Conservation (phyloP, 2,329 filamentous ascomycete species). For the Penicillium sp. region DNA sequence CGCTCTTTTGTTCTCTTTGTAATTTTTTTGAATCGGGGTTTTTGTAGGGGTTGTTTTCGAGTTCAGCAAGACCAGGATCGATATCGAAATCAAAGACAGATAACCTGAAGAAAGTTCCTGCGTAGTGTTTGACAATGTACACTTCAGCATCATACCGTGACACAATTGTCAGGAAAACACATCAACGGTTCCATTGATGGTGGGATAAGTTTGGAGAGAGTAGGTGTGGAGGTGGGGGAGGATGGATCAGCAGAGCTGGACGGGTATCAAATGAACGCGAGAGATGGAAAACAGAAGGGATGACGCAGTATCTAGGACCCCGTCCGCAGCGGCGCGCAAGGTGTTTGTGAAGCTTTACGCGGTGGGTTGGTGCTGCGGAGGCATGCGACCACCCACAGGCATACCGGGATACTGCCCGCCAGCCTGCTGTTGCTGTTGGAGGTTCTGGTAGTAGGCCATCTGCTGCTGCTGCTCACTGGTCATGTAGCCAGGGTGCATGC, state of each 20-base stretch:
- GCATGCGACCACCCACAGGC: slow-evolving; percentile 75
- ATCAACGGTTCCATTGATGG: not conserved
- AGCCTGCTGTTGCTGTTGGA: slow-evolving; percentile 67
- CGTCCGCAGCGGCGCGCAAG: slow-evolving; percentile 17
- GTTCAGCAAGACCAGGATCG: slow-evolving; percentile 9
- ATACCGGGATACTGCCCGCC: slow-evolving; percentile 71
- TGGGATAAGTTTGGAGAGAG: not conserved
- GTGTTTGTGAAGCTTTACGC: slow-evolving; percentile 50
- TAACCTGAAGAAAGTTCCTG: slow-evolving; percentile 5
- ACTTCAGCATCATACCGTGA: slow-evolving; percentile 11
- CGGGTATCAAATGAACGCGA: slow-evolving; percentile 40
- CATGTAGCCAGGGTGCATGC: slow-evolving; percentile 70
- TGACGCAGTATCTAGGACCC: slow-evolving; percentile 27
- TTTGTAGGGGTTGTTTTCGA: not conserved
- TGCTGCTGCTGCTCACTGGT: slow-evolving; percentile 69
- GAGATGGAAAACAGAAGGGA: slow-evolving; percentile 27
- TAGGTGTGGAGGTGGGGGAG: slow-evolving; percentile 13
- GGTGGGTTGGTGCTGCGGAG: slow-evolving; percentile 79
- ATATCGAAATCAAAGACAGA: slow-evolving; percentile 14
- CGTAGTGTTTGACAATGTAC: slow-evolving; percentile 24
- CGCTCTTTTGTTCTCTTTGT: slow-evolving; percentile 28
- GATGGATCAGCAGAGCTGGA: slow-evolving; percentile 29
- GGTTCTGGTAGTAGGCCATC: slow-evolving; percentile 79
- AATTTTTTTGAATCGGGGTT: slow-evolving; percentile 4
- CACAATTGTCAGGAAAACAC: not conserved